phyloP scores from a whole-genome alignment of 495 filamentous ascomycete species.

The Hypoxylon lienhwacheense region DNA sequence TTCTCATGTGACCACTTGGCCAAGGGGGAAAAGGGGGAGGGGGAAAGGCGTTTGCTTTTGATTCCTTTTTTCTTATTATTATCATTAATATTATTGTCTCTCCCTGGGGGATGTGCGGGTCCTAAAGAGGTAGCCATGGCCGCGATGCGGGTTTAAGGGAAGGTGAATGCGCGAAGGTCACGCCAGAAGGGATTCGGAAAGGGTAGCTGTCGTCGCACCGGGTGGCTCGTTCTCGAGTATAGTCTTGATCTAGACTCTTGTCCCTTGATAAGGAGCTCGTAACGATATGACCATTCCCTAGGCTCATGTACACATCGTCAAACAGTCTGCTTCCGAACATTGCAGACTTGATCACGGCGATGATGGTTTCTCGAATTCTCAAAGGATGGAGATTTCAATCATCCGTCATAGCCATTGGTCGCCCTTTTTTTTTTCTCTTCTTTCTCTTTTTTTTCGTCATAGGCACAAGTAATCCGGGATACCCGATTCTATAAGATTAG shows the following conservation, averaged over 20 bases:
- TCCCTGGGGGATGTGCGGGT: too few relatives aligned
- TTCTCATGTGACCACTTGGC: too few relatives aligned
- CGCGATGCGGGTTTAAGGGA: too few relatives aligned
- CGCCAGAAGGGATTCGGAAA: not conserved
- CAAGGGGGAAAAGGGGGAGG: too few relatives aligned
- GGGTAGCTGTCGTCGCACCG: not conserved
- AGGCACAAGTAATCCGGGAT: too few relatives aligned
- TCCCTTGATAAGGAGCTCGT: conserved; percentile 2
- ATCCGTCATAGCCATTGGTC: conserved; percentile 25
- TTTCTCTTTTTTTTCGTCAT: too few relatives aligned
- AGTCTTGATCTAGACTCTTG: not conserved
- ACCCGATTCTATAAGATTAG: too few relatives aligned
- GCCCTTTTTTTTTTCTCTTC: too few relatives aligned
- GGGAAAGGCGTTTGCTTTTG: too few relatives aligned
- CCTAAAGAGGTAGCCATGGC: too few relatives aligned
- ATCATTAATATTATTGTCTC: too few relatives aligned
- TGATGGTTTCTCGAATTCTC: not conserved
- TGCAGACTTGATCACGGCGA: not conserved
- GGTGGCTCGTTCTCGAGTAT: not conserved
- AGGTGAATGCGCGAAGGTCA: not conserved
- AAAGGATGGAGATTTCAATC: conserved; percentile 7
- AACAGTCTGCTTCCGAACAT: not conserved
- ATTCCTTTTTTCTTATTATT: too few relatives aligned
- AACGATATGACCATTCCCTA: not conserved
- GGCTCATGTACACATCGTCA: not conserved